A percentile compares a stretch with the other conserved stretches of the same genome.
Conservation (phyloP, 208 protist genomes). For the Porcisia deanei region DNA sequence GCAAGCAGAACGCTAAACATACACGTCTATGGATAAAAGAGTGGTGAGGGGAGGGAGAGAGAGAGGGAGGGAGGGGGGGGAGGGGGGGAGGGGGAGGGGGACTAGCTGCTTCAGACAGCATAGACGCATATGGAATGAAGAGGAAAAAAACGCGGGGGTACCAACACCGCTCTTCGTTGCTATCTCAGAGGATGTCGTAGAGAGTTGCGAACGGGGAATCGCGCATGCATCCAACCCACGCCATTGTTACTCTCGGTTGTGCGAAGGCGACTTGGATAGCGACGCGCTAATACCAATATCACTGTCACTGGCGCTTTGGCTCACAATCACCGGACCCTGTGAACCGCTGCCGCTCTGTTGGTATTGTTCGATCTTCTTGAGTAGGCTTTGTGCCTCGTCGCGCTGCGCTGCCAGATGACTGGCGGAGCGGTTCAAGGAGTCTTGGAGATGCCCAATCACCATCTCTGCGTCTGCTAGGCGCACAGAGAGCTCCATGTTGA, state of each 20-base stretch:
- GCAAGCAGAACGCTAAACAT: too few species aligned
- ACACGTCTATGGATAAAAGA: too few species aligned
- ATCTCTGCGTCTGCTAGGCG: constrained; percentile 38
- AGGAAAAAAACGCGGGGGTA: constrained; percentile 6
- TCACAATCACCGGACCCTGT: not conserved
- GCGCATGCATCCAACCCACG: not conserved
- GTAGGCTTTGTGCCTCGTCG: constrained; percentile 26
- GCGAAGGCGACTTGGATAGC: constrained; percentile 5
- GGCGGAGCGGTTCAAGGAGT: constrained; percentile 23
- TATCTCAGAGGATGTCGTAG: too few species aligned
- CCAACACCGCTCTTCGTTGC: too few species aligned
- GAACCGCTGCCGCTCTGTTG: constrained; percentile 9
- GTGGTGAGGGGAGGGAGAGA: not conserved
- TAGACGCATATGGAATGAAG: constrained; percentile 3
- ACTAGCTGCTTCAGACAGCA: not conserved
- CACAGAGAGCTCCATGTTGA: constrained; percentile 38
- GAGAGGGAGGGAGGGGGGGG: not conserved
- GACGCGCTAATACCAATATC: constrained; percentile 11
- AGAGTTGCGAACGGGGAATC: too few species aligned
- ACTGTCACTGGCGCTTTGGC: not conserved
- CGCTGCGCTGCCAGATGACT: constrained; percentile 31
- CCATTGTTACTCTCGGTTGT: not conserved
- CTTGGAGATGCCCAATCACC: constrained; percentile 36
- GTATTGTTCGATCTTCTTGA: constrained; percentile 30
- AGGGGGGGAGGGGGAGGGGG: not conserved